Evolutionary conservation across 805 yeast species (phyloP), one percentile per base, ranked within the genome.

Genomic region (Clavispora santaluciae): DNA sequence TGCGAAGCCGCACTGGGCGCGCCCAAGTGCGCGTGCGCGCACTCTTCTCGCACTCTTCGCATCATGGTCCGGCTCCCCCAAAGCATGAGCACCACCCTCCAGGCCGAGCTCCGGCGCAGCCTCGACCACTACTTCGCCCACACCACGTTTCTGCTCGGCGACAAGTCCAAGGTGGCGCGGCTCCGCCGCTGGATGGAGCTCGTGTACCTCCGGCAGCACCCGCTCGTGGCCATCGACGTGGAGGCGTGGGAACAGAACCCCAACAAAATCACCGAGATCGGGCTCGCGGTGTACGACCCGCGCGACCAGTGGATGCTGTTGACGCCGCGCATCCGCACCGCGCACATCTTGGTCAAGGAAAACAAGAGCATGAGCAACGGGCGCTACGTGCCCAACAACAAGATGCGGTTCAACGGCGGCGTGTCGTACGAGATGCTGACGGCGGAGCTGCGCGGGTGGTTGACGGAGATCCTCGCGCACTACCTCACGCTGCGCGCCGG

Each of bases 191-290:
- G 36, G 23, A 55, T 58, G 54, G 48, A 50, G 31, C 37, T 43
- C 17, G 60, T 57, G 22, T 56, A 53, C 30, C 50, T 47, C 12
- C 44, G 60, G 26, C 33, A 45, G 15, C 37, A 41, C 25, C 63
- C 63, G 11, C 40, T 58, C 22, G 56, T 58, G 18, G 45, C 58
- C n/a, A 43, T 58, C 12, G 63, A 58, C 35, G 53, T 58, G n/a
- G 63, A 58, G 46, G 61, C 61, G 9, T 55, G 46, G 36, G 63
- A 58, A 29, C 25, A 45, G 18, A 26, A 35, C 12, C 45, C 40
- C 13, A 37, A 18, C 9, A 42, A 44, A 18, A 45, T 58, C 26
- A 57, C 61, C 11, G 63, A 58, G 39, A 49, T 58, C 16, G 63
- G 63, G 5, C 35, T 57, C 5, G 49, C 56, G 12, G 44, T 58